Percentiles rank a stretch among this genome's conserved stretches.
These are phyloP conservation scores for Catenaria anguillulae DNA, from an alignment of 371 early-diverging fungal species.

Conservation along the genomic window DNA sequence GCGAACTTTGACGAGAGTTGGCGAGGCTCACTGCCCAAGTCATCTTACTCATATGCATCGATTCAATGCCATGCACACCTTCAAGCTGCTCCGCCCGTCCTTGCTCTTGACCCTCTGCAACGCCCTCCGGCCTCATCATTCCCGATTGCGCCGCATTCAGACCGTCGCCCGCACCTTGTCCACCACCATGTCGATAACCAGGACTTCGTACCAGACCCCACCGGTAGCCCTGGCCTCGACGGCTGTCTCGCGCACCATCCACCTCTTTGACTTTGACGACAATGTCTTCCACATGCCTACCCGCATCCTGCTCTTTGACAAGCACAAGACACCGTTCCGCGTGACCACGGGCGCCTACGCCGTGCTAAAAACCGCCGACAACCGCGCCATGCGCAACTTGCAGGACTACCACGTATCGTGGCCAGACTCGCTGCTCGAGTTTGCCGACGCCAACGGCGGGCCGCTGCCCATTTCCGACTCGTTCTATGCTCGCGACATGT, in stretches of 20 bases:
- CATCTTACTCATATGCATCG: too few species aligned
- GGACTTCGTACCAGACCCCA: too few species aligned
- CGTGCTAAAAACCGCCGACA: neutral
- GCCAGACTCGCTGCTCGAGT: constrained; percentile 2
- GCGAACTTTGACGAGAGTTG: too few species aligned
- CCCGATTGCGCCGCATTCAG: too few species aligned
- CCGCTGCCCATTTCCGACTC: neutral
- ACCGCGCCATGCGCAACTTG: neutral
- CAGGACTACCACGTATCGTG: neutral
- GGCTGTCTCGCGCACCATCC: neutral
- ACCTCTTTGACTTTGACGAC: constrained; percentile 4
- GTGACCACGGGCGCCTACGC: constrained; percentile 2
- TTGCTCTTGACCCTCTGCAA: too few species aligned
- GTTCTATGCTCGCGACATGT: neutral
- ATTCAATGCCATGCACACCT: too few species aligned
- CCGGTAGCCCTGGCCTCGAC: too few species aligned
- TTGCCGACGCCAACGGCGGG: neutral
- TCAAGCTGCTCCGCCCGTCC: too few species aligned
- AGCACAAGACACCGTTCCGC: neutral
- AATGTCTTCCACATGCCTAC: constrained; percentile 2
- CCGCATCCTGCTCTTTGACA: neutral
- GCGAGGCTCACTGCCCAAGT: too few species aligned
- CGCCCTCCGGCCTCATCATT: too few species aligned
- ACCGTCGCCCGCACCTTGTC: too few species aligned
- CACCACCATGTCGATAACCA: too few species aligned